Evolutionary conservation across 1,139 yeast genomes (phyloP).

Genomic region (Pichia norvegensis): DNA sequence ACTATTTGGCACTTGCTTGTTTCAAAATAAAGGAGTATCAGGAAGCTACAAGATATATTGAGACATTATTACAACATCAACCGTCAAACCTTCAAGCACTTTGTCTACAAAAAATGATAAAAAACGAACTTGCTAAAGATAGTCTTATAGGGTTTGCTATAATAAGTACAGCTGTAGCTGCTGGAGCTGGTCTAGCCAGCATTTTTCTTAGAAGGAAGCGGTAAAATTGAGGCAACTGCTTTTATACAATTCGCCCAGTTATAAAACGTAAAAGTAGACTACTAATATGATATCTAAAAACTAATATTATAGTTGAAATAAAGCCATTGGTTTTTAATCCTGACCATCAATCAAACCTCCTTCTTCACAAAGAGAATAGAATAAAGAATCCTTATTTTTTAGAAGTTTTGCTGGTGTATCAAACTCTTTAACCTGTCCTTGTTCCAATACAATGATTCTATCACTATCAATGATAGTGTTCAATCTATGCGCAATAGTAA

Average conservation of each 20-base stretch:
- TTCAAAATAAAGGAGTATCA: constrained; percentile 82
- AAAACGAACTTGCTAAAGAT: constrained; percentile 76
- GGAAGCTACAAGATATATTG: constrained; percentile 81
- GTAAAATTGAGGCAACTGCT: neutral
- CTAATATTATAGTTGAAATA: no score
- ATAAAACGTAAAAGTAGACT: neutral
- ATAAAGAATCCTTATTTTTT: constrained; percentile 59
- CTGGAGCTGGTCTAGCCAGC: constrained; percentile 52
- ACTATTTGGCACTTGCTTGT: constrained; percentile 82
- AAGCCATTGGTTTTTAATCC: neutral
- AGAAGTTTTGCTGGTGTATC: constrained; percentile 70
- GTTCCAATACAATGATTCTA: constrained; percentile 75
- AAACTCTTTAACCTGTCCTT: constrained; percentile 80
- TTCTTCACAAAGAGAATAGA: constrained; percentile 70
- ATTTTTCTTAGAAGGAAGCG: constrained; percentile 19
- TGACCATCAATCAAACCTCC: constrained; percentile 37
- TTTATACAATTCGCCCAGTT: neutral
- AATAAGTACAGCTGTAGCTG: constrained; percentile 76
- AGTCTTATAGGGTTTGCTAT: constrained; percentile 85
- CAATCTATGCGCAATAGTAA: constrained; percentile 91
- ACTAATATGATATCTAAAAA: no score
- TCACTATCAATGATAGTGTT: constrained; percentile 92
- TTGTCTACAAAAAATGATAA: constrained; percentile 60
- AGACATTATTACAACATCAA: constrained; percentile 65
- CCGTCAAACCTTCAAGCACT: constrained; percentile 51